Evolutionary conservation across 148 eudicot species (phyloP).

Genomic region (Silene uniflora): DNA sequence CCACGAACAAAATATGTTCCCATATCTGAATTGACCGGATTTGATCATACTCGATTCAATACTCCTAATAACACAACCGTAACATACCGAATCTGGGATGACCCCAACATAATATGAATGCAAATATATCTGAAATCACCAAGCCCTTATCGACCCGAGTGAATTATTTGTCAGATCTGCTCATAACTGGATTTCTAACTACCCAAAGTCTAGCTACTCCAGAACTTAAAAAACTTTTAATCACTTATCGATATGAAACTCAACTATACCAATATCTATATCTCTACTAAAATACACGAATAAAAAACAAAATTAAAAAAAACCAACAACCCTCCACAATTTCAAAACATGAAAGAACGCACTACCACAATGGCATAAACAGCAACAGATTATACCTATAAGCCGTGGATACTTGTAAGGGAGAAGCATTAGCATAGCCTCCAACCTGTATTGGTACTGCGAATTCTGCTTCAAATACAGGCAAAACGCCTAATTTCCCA

Average conservation of each 20-base stretch:
- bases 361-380: conserved; percentile 3
- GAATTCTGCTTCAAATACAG: conserved; percentile 96
- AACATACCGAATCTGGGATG: too few species aligned
- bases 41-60: neutral
- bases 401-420: conserved; percentile 97
- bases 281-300: neutral
- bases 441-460: conserved; percentile 96
- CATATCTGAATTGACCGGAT: neutral
- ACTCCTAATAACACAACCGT: neutral
- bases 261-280: neutral
- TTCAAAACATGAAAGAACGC: neutral
- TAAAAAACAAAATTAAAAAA: neutral
- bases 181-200: neutral
- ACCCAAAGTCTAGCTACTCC: neutral
- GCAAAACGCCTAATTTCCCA: conserved; percentile 97
- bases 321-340: neutral
- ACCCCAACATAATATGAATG: too few species aligned
- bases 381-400: conserved; percentile 54
- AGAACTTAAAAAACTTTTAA: too few species aligned
- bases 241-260: neutral
- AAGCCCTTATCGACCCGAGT: too few species aligned
- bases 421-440: conserved; percentile 97
- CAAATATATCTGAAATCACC: too few species aligned
- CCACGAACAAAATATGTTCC: neutral
- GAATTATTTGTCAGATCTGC: too few species aligned